Evolutionary conservation across 805 yeast species (phyloP).

Genomic region (Ogataea saltuana): DNA sequence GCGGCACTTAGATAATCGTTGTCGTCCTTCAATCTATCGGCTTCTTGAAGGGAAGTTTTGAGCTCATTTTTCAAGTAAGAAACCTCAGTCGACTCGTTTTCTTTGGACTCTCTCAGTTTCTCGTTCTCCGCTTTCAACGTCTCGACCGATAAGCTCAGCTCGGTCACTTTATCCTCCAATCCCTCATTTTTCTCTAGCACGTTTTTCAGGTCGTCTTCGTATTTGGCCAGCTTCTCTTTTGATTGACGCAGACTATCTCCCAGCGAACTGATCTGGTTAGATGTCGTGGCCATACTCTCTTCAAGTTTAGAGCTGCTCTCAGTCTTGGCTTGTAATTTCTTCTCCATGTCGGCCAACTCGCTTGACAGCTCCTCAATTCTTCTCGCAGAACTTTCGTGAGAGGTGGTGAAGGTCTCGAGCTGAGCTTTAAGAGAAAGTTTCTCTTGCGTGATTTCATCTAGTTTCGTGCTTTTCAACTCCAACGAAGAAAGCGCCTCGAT

Average conservation of each 20-base stretch:
- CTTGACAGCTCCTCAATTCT: constrained; percentile 20
- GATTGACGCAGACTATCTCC: constrained; percentile 15
- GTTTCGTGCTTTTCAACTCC: constrained; percentile 27
- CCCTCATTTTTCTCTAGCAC: constrained; percentile 12
- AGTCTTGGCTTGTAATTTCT: constrained; percentile 17
- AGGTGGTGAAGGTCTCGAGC: constrained; percentile 4
- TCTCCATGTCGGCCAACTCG: constrained; percentile 14
- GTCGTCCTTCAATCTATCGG: constrained; percentile 11
- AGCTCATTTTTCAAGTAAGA: constrained; percentile 12
- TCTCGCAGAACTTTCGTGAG: constrained; percentile 7
- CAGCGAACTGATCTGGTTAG: constrained; percentile 15
- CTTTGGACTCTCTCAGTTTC: constrained; percentile 11
- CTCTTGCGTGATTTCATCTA: constrained; percentile 17
- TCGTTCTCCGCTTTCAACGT: constrained; percentile 11
- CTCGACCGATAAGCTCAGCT: constrained; percentile 10
- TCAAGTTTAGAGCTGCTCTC: constrained; percentile 12
- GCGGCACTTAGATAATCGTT: constrained; percentile 9
- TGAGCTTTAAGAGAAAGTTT: constrained; percentile 11
- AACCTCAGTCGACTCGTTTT: constrained; percentile 4
- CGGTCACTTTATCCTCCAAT: constrained; percentile 14
- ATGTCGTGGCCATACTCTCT: constrained; percentile 10
- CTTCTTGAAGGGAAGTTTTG: constrained; percentile 11
- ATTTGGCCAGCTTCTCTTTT: constrained; percentile 14
- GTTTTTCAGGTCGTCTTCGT: constrained; percentile 15
- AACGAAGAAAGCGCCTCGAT: constrained; percentile 20